phyloP scores from a whole-genome alignment of 176 grass and related monocot genomes.

The Olyra latifolia region DNA sequence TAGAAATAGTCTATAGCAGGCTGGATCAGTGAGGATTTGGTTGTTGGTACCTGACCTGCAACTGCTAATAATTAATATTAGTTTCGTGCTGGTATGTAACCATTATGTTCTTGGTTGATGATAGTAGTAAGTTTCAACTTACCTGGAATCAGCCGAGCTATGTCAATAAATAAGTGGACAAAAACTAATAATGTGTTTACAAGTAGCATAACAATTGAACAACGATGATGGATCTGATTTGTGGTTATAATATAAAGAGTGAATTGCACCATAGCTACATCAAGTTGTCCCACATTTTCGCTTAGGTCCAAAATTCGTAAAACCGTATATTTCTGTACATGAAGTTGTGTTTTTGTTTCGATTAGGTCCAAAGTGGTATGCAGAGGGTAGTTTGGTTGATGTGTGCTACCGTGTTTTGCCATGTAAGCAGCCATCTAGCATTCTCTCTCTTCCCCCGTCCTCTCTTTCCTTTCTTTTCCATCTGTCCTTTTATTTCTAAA shows the following conservation, averaged over 20 bases:
- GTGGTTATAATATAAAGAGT: not conserved
- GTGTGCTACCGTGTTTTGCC: no score
- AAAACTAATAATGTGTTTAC: not conserved
- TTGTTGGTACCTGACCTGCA: not conserved
- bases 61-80: not conserved
- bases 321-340: no score
- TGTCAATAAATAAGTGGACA: not conserved
- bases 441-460: no score
- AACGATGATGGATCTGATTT: not conserved
- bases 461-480: no score
- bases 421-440: no score
- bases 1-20: not conserved
- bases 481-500: no score
- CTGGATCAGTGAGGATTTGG: not conserved
- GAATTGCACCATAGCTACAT: no score
- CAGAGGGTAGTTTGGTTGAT: no score
- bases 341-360: no score
- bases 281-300: no score
- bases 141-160: not conserved
- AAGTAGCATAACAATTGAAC: not conserved
- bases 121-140: not conserved
- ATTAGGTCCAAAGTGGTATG: no score
- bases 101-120: not conserved
- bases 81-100: not conserved
- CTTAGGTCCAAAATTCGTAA: no score